These are phyloP conservation scores for Alloascoidea africana DNA, from an alignment of 805 yeast genomes.

Conservation along the genomic window DNA sequence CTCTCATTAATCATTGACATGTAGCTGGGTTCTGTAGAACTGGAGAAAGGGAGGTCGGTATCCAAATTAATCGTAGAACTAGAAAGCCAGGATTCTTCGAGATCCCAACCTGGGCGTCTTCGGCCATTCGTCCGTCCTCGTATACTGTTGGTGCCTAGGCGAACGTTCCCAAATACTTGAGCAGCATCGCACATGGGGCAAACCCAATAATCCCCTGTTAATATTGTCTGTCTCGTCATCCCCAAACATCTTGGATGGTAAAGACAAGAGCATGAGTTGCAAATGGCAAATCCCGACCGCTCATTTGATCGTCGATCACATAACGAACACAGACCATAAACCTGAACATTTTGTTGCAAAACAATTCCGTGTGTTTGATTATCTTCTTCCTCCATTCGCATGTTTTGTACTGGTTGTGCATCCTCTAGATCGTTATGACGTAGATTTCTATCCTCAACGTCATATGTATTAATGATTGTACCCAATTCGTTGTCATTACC, in stretches of 20 bases:
- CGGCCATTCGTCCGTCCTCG: too few relatives aligned
- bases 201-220: background rate
- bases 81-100: too few relatives aligned
- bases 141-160: background rate
- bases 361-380: too few relatives aligned
- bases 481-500: background rate
- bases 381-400: background rate
- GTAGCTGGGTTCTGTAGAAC: background rate
- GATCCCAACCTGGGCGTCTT: background rate
- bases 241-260: conserved; percentile 1
- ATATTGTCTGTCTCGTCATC: background rate
- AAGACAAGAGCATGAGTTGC: background rate
- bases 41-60: too few relatives aligned
- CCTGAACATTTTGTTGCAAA: background rate
- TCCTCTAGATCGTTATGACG: background rate
- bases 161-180: background rate
- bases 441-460: background rate
- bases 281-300: background rate
- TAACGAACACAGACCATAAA: background rate
- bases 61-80: too few relatives aligned
- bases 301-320: background rate
- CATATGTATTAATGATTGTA: background rate
- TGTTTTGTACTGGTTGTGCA: too few relatives aligned
- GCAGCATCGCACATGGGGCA: background rate
- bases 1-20: too few relatives aligned